Evolutionary conservation across 2,329 filamentous ascomycete species (phyloP).

Genomic region (Phaeosphaeria sp.): DNA sequence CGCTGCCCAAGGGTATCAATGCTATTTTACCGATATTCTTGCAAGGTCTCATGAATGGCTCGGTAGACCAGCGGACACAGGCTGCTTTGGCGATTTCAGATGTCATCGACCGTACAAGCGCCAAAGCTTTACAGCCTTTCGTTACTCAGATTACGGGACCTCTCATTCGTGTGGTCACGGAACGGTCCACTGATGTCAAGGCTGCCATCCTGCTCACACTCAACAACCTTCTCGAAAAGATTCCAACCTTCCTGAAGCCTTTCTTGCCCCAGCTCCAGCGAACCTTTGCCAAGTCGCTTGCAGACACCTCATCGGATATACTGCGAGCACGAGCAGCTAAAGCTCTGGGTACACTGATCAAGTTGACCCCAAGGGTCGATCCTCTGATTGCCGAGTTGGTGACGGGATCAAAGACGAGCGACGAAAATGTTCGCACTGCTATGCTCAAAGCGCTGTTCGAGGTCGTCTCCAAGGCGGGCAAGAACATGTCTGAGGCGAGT

Average conservation of each 20-base stretch:
- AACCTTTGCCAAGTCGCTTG: slow-evolving; percentile 94
- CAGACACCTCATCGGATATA: slow-evolving; percentile 89
- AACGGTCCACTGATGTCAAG: slow-evolving; percentile 95
- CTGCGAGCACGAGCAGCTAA: slow-evolving; percentile 88
- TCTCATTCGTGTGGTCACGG: slow-evolving; percentile 95
- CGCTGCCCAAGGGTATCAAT: slow-evolving; percentile 93
- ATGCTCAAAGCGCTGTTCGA: slow-evolving; percentile 98
- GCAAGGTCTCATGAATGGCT: slow-evolving; percentile 97
- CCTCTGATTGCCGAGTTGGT: slow-evolving; percentile 92
- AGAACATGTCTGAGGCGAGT: slow-evolving; percentile 92
- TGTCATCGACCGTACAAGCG: slow-evolving; percentile 89
- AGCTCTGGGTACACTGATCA: slow-evolving; percentile 93
- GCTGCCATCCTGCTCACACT: slow-evolving; percentile 91
- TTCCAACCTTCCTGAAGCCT: slow-evolving; percentile 91
- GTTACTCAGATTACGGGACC: slow-evolving; percentile 98
- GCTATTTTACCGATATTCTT: slow-evolving; percentile 95
- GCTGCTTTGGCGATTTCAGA: slow-evolving; percentile 94
- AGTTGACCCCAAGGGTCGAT: slow-evolving; percentile 92
- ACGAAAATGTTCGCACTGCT: slow-evolving; percentile 86
- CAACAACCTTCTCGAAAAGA: slow-evolving; percentile 96
- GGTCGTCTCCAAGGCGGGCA: slow-evolving; percentile 92
- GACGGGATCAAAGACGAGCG: slow-evolving; percentile 90
- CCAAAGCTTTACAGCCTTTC: slow-evolving; percentile 87
- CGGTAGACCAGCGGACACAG: slow-evolving; percentile 87
- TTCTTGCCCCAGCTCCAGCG: slow-evolving; percentile 96